Evolutionary conservation across 2,329 filamentous ascomycete genomes (phyloP), one percentile per base, ranked within the genome.

Genomic region (Raffaelea ambrosiae): DNA sequence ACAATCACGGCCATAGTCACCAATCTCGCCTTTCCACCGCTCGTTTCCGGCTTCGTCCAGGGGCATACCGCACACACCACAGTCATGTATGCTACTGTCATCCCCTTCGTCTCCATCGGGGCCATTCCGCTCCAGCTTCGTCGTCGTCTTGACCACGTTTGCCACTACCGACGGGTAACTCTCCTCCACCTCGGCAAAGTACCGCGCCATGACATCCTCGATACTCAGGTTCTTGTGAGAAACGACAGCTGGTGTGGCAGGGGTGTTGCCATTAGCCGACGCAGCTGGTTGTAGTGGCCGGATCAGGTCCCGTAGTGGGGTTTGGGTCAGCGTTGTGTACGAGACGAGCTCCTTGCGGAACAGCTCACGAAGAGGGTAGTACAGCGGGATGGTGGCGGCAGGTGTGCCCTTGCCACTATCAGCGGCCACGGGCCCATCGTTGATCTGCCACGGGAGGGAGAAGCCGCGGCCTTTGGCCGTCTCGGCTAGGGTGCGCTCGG

Each of bases 81-180:
- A 94, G 11, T 40, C 38, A 2, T 38, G 20, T 10, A 40, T 41
- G 2, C 23, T 36, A 4, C 19, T 16, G 3, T 21, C 13, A 22
- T 5, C 16, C 4, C 5, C 16, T 14, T 42, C 45, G 1, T 21
- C 40, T 14, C 11, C 39, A 4, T 21, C 42, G 18, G 61, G 63
- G 1, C 68, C 56, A 1, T 69, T 61, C 22, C 78, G 67, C 41
- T 81, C 71, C 38, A 97, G 73, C 66, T 94, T 95, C 45, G 81
- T 83, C n/a, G 86, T 84, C 31, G 91, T 98, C 53, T 88, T 81
- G 5, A 96, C 91, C 10, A 98, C 93, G 62, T 98, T 98, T 29
- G 90, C 85, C 55, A 98, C 90, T 48, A 97, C 88, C 48, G 86
- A 88, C 3, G 90, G 87, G 59, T 94, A 96, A 50, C 84, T 85